Percentiles rank a stretch among this genome's conserved stretches.
Evolutionary conservation across 805 yeast genomes (phyloP).

Genomic region (Pichia nanzhaoensis): DNA sequence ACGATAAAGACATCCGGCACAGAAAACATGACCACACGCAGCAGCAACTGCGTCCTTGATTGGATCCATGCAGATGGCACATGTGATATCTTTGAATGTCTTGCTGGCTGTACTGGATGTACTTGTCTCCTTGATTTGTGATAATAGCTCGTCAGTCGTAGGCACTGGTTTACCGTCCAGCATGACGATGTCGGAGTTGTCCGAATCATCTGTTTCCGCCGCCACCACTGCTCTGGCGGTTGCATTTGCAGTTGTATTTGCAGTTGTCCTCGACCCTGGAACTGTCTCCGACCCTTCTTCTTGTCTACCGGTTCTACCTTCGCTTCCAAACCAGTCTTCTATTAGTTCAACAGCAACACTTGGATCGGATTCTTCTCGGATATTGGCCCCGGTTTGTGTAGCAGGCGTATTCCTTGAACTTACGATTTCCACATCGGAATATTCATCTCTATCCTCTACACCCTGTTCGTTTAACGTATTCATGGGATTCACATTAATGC

Average conservation of each 20-base stretch:
- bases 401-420: constrained; percentile 1
- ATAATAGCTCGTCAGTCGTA: constrained; percentile 26
- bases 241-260: not conserved
- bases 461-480: not conserved
- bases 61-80: constrained; percentile 53
- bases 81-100: constrained; percentile 32
- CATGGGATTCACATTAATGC: too few species aligned
- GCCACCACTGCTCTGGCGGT: not conserved
- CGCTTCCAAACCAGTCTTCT: constrained; percentile 3
- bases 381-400: too few species aligned
- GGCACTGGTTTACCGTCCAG: constrained; percentile 7
- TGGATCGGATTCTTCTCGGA: not conserved
- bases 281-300: not conserved
- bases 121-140: constrained; percentile 28
- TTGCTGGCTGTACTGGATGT: constrained; percentile 22
- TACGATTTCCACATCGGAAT: constrained; percentile 5
- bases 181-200: constrained; percentile 29
- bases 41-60: constrained; percentile 42
- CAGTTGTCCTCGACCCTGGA: too few species aligned
- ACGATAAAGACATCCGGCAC: constrained; percentile 45
- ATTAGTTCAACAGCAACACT: constrained; percentile 6
- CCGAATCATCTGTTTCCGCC: constrained; percentile 10
- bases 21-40: constrained; percentile 54
- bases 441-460: not conserved
- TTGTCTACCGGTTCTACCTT: not conserved